Conservation (phyloP, 371 early-diverging fungal genomes). For the Blakeslea trispora region DNA sequence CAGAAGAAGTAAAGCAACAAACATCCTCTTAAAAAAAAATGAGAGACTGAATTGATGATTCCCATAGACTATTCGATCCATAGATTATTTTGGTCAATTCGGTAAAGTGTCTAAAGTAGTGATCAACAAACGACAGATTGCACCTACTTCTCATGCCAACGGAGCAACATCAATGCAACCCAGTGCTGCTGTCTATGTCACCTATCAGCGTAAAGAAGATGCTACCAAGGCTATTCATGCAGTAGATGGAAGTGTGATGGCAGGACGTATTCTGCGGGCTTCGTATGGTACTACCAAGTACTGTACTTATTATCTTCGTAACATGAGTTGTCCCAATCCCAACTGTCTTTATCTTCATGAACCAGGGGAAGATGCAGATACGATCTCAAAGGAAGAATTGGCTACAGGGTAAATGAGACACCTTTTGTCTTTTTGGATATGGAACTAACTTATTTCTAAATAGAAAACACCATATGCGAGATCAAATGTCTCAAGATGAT, state of each 20-base stretch:
- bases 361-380: constrained; percentile 89
- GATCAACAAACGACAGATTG: constrained; percentile 71
- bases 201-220: constrained; percentile 85
- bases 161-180: constrained; percentile 51
- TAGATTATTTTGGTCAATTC: constrained; percentile 96
- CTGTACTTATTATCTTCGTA: constrained; percentile 92
- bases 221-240: constrained; percentile 88
- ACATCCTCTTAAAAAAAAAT: not conserved
- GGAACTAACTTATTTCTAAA: not conserved
- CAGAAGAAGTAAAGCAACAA: constrained; percentile 75
- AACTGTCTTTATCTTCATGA: constrained; percentile 95
- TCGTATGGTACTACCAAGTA: constrained; percentile 98
- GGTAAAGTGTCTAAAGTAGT: constrained; percentile 94
- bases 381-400: constrained; percentile 64
- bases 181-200: constrained; percentile 86
- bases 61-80: constrained; percentile 67
- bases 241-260: constrained; percentile 91
- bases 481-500: constrained; percentile 49
- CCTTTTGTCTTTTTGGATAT: not conserved
- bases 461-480: constrained; percentile 64
- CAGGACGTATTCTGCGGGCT: constrained; percentile 76
- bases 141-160: constrained; percentile 52
- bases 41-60: not conserved
- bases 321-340: constrained; percentile 89
- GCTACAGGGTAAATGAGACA: constrained; percentile 66